Conservation (phyloP, 2,329 filamentous ascomycete species). For the Coniella vitis region DNA sequence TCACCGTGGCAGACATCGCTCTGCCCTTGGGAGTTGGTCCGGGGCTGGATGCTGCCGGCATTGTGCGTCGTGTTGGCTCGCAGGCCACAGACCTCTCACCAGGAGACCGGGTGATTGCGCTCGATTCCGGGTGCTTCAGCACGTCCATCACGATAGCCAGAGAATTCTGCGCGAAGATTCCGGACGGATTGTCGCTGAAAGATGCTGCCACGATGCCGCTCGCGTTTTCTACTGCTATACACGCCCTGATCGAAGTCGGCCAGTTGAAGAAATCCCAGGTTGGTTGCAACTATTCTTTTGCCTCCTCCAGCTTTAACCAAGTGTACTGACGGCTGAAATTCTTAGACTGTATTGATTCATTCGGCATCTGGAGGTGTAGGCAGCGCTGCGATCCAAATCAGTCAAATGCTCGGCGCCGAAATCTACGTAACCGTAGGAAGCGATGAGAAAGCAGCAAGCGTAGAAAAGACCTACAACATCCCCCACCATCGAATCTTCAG, state of each 20-base stretch:
- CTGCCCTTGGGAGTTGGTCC: not conserved
- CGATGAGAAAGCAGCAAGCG: not conserved
- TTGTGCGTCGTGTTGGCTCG: constrained; percentile 2
- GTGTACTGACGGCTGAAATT: too few relatives aligned
- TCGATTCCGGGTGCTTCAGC: not conserved
- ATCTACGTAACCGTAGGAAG: constrained; percentile 1
- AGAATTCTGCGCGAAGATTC: constrained; percentile 1
- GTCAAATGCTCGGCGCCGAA: not conserved
- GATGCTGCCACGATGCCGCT: constrained; percentile 3
- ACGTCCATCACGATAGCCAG: not conserved
- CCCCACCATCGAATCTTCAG: not conserved
- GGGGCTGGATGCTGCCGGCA: constrained; percentile 1
- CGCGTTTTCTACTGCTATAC: not conserved
- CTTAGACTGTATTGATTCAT: constrained; percentile 3
- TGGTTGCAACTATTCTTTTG: too few relatives aligned
- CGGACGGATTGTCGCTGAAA: constrained; percentile 4
- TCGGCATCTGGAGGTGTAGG: constrained; percentile 7
- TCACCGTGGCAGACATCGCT: not conserved
- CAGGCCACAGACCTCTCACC: constrained; percentile 10
- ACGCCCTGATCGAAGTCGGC: constrained; percentile 1
- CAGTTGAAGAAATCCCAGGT: too few relatives aligned
- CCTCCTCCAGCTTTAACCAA: too few relatives aligned
- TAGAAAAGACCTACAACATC: not conserved
- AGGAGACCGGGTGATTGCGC: constrained; percentile 4
- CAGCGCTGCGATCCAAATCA: not conserved